A percentile compares a stretch with the other conserved stretches of the same genome.
These are phyloP conservation scores for Podaxis sp. DNA, from an alignment of 768 basidiomycete genomes.

Conservation along the genomic window DNA sequence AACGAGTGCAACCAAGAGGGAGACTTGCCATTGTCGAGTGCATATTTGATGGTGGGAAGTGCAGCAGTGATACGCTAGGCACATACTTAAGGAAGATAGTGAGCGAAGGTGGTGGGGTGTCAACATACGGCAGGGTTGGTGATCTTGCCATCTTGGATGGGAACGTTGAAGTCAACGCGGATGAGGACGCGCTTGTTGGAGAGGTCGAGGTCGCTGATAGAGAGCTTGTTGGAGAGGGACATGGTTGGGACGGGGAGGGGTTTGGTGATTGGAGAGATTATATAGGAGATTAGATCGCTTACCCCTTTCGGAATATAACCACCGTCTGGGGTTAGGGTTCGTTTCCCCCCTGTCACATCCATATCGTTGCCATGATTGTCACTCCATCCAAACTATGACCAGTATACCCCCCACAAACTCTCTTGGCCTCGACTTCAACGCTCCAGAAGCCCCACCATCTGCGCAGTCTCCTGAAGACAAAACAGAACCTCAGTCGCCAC, in stretches of 20 bases:
- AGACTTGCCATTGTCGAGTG: slow-evolving; percentile 73
- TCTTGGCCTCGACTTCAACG: slow-evolving; percentile 68
- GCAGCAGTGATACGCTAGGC: slow-evolving; percentile 93
- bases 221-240: slow-evolving; percentile 95
- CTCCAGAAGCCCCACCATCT: slow-evolving; percentile 29
- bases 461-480: slow-evolving; percentile 15
- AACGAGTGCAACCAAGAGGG: slow-evolving; percentile 11
- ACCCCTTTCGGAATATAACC: slow-evolving; percentile 7
- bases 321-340: slow-evolving; percentile 30
- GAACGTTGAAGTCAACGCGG: slow-evolving; percentile 96
- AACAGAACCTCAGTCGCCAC: slow-evolving; percentile 16
- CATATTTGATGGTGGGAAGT: slow-evolving; percentile 92
- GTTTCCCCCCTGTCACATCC: slow-evolving; percentile 14
- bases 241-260: slow-evolving; percentile 41
- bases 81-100: slow-evolving; percentile 18
- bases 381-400: slow-evolving; percentile 28
- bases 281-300: slow-evolving; percentile 24
- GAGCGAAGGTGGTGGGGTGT: slow-evolving; percentile 15
- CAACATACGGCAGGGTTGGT: slow-evolving; percentile 91
- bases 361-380: slow-evolving; percentile 30
- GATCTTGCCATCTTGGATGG: slow-evolving; percentile 87
- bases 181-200: slow-evolving; percentile 88
- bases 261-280: slow-evolving; percentile 19
- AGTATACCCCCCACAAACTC: slow-evolving; percentile 49
- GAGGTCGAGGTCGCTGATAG: slow-evolving; percentile 89